These are phyloP conservation scores for Sarcocystis neurona DNA, from an alignment of 169 alveolate genomes.

Conservation along the genomic window DNA sequence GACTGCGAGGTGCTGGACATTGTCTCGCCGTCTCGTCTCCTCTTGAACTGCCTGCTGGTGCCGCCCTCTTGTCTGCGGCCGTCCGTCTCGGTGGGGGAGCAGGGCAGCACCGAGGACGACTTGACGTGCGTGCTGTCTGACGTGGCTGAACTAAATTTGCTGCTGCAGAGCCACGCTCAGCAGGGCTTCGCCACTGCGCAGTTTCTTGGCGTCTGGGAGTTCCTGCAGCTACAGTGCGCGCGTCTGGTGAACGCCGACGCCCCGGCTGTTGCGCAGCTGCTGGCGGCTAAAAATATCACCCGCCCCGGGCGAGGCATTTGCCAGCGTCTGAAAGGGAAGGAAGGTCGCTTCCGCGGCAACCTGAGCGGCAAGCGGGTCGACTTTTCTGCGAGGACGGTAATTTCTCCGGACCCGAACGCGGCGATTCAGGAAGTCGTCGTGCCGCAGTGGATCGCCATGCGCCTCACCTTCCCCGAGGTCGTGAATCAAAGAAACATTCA, in stretches of 20 bases:
- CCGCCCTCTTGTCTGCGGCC: slow-evolving; percentile 98
- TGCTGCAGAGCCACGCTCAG: slow-evolving; percentile 80
- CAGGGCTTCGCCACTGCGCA: slow-evolving; percentile 84
- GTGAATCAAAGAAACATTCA: slow-evolving; percentile 90
- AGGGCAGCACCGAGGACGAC: slow-evolving; percentile 94
- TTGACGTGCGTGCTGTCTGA: slow-evolving; percentile 91
- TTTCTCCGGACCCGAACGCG: slow-evolving; percentile 99
- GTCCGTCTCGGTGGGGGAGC: slow-evolving; percentile 90
- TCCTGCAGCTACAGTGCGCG: slow-evolving; percentile 56
- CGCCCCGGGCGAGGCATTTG: slow-evolving; percentile 83
- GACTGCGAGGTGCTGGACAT: slow-evolving; percentile 91
- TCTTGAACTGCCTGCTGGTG: slow-evolving; percentile 89
- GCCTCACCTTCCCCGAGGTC: slow-evolving; percentile 95
- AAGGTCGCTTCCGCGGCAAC: slow-evolving; percentile 98
- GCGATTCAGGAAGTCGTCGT: slow-evolving; percentile 96
- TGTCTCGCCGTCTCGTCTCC: slow-evolving; percentile 90
- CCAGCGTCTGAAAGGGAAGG: slow-evolving; percentile 91
- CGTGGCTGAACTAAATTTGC: slow-evolving; percentile 85
- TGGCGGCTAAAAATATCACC: slow-evolving; percentile 61
- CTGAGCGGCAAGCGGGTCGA: slow-evolving; percentile 99
- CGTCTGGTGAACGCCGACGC: slow-evolving; percentile 61
- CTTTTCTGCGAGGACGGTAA: slow-evolving; percentile 98
- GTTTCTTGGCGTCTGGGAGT: slow-evolving; percentile 72
- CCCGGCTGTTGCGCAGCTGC: slow-evolving; percentile 55
- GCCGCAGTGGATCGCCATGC: slow-evolving; percentile 96